Conservation (phyloP, 2,329 filamentous ascomycete genomes). For the Penicillium sp. region DNA sequence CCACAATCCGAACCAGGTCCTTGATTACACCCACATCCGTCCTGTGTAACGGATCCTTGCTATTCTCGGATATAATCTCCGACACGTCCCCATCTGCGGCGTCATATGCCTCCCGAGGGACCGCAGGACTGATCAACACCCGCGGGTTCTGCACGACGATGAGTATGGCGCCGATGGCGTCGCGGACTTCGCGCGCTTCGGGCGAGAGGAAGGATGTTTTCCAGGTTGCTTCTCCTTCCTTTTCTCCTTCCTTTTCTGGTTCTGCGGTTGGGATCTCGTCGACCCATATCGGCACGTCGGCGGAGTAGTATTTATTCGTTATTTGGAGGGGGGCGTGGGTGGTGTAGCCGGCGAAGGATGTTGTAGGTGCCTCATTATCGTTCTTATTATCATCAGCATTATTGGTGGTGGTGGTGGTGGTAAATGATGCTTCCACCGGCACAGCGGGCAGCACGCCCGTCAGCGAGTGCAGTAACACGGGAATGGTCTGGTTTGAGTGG, state of each 20-base stretch:
- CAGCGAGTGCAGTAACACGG: conserved; percentile 33
- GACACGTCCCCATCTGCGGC: neutral
- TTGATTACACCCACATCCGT: conserved; percentile 26
- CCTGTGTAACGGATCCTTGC: conserved; percentile 5
- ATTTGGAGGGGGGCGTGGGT: conserved; percentile 40
- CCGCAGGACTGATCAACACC: neutral
- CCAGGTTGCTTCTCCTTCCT: conserved; percentile 26
- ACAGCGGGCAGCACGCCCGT: conserved; percentile 25
- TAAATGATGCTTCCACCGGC: neutral
- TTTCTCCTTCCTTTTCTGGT: neutral
- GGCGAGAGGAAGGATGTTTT: conserved; percentile 37
- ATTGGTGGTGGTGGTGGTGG: conserved; percentile 7
- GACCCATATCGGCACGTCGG: conserved; percentile 45
- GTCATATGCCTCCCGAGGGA: conserved; percentile 3
- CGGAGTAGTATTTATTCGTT: conserved; percentile 41
- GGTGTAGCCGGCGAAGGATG: conserved; percentile 44
- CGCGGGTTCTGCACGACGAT: conserved; percentile 32
- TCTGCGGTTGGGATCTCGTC: conserved; percentile 38
- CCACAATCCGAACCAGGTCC: conserved; percentile 33
- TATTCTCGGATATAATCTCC: conserved; percentile 4
- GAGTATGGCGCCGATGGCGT: conserved; percentile 42
- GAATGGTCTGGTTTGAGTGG: conserved; percentile 33
- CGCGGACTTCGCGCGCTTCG: conserved; percentile 41
- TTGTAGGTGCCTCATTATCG: neutral
- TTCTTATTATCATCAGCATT: neutral